Evolutionary conservation across 805 yeast genomes (phyloP).

Genomic region (Ogataea corticis): DNA sequence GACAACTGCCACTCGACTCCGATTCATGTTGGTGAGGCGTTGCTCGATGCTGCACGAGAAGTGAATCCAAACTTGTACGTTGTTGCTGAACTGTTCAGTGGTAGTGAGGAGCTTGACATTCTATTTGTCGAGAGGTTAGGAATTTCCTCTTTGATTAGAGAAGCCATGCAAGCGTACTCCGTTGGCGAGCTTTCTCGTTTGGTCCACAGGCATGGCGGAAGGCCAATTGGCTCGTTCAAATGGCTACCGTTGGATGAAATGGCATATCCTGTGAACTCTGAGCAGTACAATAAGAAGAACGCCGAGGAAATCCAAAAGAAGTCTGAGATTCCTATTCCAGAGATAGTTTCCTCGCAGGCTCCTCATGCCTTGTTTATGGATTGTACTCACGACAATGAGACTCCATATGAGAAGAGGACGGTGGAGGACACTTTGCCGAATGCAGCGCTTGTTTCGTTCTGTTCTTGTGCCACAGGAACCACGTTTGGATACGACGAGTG

Average conservation of each 20-base stretch:
- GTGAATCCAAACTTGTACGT: constrained; percentile 86
- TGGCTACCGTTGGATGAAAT: constrained; percentile 77
- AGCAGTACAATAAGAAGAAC: constrained; percentile 26
- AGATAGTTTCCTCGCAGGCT: constrained; percentile 61
- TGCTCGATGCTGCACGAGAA: constrained; percentile 83
- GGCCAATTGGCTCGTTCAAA: constrained; percentile 89
- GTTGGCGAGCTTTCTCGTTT: constrained; percentile 82
- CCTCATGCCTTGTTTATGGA: constrained; percentile 97
- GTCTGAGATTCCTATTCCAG: constrained; percentile 71
- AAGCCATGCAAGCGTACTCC: constrained; percentile 96
- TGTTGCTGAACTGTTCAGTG: constrained; percentile 92
- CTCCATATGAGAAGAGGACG: constrained; percentile 85
- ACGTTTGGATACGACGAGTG: constrained; percentile 94
- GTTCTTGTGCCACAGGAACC: constrained; percentile 92
- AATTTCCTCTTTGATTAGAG: constrained; percentile 84
- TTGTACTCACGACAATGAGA: constrained; percentile 95
- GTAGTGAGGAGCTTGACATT: constrained; percentile 88
- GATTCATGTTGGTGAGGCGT: constrained; percentile 85
- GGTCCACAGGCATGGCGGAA: constrained; percentile 90
- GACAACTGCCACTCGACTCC: constrained; percentile 98
- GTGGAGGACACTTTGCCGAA: constrained; percentile 93
- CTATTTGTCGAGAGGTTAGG: constrained; percentile 89
- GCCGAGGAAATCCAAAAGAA: constrained; percentile 36
- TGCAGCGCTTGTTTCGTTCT: constrained; percentile 91
- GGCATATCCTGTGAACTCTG: constrained; percentile 60